Evolutionary conservation across 2,329 filamentous ascomycete genomes (phyloP), one percentile per base, ranked within the genome.

Genomic region (Didymosphaeria variabile): DNA sequence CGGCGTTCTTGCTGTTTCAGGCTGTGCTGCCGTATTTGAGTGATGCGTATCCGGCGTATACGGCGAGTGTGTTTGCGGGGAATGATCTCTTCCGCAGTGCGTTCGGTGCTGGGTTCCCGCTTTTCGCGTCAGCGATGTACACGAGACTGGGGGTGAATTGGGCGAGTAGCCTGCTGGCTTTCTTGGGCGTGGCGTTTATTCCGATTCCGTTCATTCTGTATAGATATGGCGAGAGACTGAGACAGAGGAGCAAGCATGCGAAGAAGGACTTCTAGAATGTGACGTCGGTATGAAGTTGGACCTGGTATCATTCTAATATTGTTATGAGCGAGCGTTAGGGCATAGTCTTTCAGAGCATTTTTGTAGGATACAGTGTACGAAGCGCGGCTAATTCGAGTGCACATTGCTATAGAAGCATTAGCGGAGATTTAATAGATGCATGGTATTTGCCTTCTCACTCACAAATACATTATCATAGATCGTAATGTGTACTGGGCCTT

Each of bases 1-100:
- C 38, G 19, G 31, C 32, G 4, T 52, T 52, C 12, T 40, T 52
- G 32, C 26, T 52, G 19, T 55, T 55, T 19, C 51, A 54, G 23
- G 45, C 72, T 1, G 77, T 82, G 1, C 72, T 84, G 29, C 82
- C 76, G 64, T 81, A 81, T 60, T 67, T 79, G 0, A 69, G 72
- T 6, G 74, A 78, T 47, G 71, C 76, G 4, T 81, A 80, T 54
- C 76, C 78, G 7, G 67, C 76, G 32, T 67, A 78, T 36, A 75
- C 76, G 1, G 78, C 78, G 5, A 73, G 66, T 19, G 75, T 80
- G 4, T 68, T 79, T 19, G 79, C 78, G 1, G 78, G 79, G 1
- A 80, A 80, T 57, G 77, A 79, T 46, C 66, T 81, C 12, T 70
- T 80, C 63, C 65, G 79, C 21, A 70, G 66, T 4, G 56, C 67